Evolutionary conservation across 1,139 yeast genomes (phyloP).

Genomic region (Pichia sp.): DNA sequence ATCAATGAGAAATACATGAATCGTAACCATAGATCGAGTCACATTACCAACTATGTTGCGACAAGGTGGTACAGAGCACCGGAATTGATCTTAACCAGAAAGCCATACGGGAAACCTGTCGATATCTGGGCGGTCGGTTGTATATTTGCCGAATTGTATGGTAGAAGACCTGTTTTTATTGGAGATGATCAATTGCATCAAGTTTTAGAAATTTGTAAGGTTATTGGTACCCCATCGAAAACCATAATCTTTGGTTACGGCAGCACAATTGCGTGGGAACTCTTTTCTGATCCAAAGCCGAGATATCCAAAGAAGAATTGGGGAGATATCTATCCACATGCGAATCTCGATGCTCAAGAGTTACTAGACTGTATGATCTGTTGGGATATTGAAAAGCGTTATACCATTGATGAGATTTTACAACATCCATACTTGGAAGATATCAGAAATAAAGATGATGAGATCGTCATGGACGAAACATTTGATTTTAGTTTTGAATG

Average conservation of each 20-base stretch:
- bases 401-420: conserved; percentile 49
- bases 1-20: conserved; percentile 46
- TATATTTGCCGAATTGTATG: conserved; percentile 72
- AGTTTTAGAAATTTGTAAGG: conserved; percentile 56
- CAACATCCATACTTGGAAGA: conserved; percentile 47
- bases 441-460: conserved; percentile 51
- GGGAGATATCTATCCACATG: conserved; percentile 57
- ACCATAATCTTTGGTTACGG: conserved; percentile 36
- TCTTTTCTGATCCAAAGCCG: conserved; percentile 40
- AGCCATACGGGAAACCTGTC: conserved; percentile 59
- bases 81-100: conserved; percentile 89
- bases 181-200: conserved; percentile 70
- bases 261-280: conserved; percentile 38
- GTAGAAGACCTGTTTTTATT: conserved; percentile 68
- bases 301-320: conserved; percentile 44
- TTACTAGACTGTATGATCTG: conserved; percentile 50
- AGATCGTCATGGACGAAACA: conserved; percentile 43
- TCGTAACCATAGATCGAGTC: conserved; percentile 32
- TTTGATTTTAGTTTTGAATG: conserved; percentile 68
- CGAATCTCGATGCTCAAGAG: conserved; percentile 46
- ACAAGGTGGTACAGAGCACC: conserved; percentile 98
- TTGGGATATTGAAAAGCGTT: conserved; percentile 57
- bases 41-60: conserved; percentile 85
- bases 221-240: conserved; percentile 60
- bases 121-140: conserved; percentile 87